Base-by-base conservation (phyloP, 306 rosid genomes). In the Vachellia collinsii region DNA sequence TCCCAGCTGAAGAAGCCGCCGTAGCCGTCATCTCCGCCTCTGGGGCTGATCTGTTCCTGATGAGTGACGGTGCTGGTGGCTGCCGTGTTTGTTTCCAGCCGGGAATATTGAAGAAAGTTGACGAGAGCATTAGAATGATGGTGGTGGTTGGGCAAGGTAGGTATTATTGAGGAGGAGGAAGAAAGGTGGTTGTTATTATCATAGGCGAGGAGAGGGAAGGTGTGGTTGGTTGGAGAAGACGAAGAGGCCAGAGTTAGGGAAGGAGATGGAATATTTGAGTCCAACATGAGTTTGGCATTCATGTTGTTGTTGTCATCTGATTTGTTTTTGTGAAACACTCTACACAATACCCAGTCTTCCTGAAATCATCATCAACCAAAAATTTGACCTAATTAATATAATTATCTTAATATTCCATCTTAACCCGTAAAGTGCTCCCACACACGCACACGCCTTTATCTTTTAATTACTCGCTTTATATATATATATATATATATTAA, bases 271-370 rank as follows among this genome's bases (percentile, higher is more conserved):
- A 39, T 67, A 20, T 29, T 29, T 29, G 75, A 61, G 51, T 87
- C 87, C 53, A 85, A 78, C 82, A 69, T 82, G 53, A 80, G 74
- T 81, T 84, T 42, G 59, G 7, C n/a, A 17, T 1, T 46, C 16
- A 0, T 19, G 86, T 84, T 70, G 8, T 87, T 20, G 70, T 37
- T 19, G 1, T 37, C 90, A 20, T 20, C 63, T 56, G 63, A 90
- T 83, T 93, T 91, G 89, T 88, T 81, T 81, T 96, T 96, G 88
- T 93, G 91, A 76, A 95, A 93, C 34, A 95, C 99, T 82, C 99
- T 89, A 72, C 99, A 95, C 77, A 95, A 82, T 8, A 96, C 99
- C 99, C 99, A 96, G 81, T 96, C 99, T 79, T 96, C 99, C 99
- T 96, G 92, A 61, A 44, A 42, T 74, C 70, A 84, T 81, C 83